A percentile compares a stretch with the other conserved stretches of the same genome.
Evolutionary conservation across 208 protist genomes (phyloP).

Genomic region (Naegleria lovaniensis): DNA sequence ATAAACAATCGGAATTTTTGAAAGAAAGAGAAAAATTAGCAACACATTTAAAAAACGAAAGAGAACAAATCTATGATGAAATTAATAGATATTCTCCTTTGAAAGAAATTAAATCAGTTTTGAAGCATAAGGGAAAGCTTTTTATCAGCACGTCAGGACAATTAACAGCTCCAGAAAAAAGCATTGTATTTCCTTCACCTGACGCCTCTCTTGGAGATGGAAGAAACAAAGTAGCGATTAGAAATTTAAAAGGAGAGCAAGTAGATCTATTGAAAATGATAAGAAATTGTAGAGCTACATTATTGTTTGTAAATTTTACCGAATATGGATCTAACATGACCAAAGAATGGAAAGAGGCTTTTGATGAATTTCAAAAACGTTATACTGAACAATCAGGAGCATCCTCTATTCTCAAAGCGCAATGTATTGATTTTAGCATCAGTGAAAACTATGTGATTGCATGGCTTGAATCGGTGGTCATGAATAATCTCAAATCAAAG

Average conservation of each 20-base stretch:
- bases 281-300: neutral
- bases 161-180: neutral
- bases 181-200: neutral
- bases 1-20: neutral
- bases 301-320: neutral
- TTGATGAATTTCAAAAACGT: neutral
- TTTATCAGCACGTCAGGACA: neutral
- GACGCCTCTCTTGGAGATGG: neutral
- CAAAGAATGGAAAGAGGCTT: neutral
- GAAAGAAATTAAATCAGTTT: neutral
- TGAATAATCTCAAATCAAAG: neutral
- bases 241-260: neutral
- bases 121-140: neutral
- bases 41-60: neutral
- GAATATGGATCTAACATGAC: neutral
- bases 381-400: neutral
- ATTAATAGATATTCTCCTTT: neutral
- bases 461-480: neutral
- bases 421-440: neutral
- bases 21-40: neutral
- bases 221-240: neutral
- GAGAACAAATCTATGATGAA: neutral
- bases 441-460: neutral
- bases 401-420: neutral
- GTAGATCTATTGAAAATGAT: neutral